Evolutionary conservation across 1,284 basidiomycete genomes (phyloP), one percentile per base, ranked within the genome.

Genomic region (Microbotryum intermedium): DNA sequence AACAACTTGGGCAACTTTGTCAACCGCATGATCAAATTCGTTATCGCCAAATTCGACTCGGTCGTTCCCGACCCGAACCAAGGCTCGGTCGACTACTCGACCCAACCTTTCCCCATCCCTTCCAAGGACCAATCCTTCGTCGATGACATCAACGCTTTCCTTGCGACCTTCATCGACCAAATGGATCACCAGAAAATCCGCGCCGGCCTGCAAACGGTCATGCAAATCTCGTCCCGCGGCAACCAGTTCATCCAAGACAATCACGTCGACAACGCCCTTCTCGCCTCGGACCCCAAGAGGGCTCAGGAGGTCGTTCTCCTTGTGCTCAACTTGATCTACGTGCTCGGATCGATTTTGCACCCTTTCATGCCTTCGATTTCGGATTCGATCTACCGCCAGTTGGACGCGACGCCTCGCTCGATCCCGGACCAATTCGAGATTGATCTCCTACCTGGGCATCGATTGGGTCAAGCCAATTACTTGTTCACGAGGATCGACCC

Each of bases 1-100:
- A 94, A 95, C 75, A 99, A 98, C 78, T 86, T 98, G 66, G 94
- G 94, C 59, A 98, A 99, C 79, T 98, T 97, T 75, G 89, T 97
- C 69, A 99, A 99, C 76, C 88, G 94, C 50, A 82, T 80, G 51
- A 69, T 97, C 73, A 97, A 95, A 75, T 98, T 98, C 72, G 82
- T 91, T 54, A 83, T 86, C 16, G 88, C 90, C 42, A 91, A 93
- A 74, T 95, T 88, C 75, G 81, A 85, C 62, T 79, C 87, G 48
- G 75, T 86, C 51, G 79, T 97, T 26, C 92, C 93, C 13, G 88
- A 91, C 54, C 68, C 66, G 21, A 62, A 61, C 55, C 23, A 81
- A 84, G 55, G 81, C 79, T 44, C 45, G 25, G 45, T 60, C 23
- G 87, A 88, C 68, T 77, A 78, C 25, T 80, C 81, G 11, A 88